These are phyloP conservation scores for Piper longum DNA, from an alignment of 164 flowering plant species.

Conservation along the genomic window DNA sequence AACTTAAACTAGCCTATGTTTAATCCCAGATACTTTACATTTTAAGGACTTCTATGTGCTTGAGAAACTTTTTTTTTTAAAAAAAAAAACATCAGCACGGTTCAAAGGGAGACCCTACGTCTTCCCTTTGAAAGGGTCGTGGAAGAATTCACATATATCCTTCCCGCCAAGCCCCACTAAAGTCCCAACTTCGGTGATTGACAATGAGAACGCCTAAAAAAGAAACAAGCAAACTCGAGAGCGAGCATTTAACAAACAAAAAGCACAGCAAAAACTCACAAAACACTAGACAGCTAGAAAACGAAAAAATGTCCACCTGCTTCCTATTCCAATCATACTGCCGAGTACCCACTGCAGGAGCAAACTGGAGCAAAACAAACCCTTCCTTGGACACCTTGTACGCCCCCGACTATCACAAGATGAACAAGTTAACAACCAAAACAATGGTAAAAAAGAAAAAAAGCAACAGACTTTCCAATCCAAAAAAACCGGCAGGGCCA, in stretches of 20 bases:
- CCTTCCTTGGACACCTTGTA: slow-evolving; percentile 70
- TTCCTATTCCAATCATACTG: slow-evolving; percentile 88
- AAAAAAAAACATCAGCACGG: background rate
- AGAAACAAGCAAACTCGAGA: background rate
- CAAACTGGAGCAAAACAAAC: slow-evolving; percentile 69
- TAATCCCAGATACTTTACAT: no score
- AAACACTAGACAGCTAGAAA: background rate
- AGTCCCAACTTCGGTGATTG: slow-evolving; percentile 72
- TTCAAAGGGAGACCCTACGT: slow-evolving; percentile 28
- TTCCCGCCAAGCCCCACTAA: slow-evolving; percentile 63
- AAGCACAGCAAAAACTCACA: background rate
- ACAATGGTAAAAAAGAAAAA: background rate
- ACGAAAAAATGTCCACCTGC: slow-evolving; percentile 35
- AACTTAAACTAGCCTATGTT: no score
- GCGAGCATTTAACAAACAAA: no score
- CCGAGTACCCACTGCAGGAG: slow-evolving; percentile 65
- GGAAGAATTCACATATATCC: slow-evolving; percentile 84
- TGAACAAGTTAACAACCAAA: background rate
- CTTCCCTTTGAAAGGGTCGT: slow-evolving; percentile 80
- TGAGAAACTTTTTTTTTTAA: background rate
- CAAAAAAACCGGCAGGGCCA: slow-evolving; percentile 1
- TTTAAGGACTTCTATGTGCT: background rate
- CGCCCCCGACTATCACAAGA: slow-evolving; percentile 62
- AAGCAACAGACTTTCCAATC: background rate
- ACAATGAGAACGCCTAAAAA: slow-evolving; percentile 71